A percentile compares a stretch with the other conserved stretches of the same genome.
Evolutionary conservation across 768 basidiomycete genomes (phyloP).

Genomic region (Psilocybe subaeruginosa): DNA sequence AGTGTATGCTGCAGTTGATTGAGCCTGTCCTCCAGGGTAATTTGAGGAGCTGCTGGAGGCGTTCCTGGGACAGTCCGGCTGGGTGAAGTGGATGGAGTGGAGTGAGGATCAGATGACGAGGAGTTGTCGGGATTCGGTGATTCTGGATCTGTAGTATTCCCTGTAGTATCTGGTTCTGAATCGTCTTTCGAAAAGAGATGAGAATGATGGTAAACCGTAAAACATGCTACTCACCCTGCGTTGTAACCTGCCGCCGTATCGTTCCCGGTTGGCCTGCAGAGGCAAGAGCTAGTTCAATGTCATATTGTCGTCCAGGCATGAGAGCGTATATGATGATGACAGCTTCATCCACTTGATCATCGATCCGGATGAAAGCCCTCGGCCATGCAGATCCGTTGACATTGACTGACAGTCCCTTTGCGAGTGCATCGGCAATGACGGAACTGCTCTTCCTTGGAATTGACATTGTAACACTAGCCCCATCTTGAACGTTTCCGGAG

Average conservation of each 20-base stretch:
- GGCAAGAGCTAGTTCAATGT: slow-evolving; percentile 81
- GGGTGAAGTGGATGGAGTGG: slow-evolving; percentile 45
- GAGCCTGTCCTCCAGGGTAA: slow-evolving; percentile 70
- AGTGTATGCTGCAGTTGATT: slow-evolving; percentile 69
- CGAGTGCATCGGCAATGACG: slow-evolving; percentile 67
- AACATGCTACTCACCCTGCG: slow-evolving; percentile 48
- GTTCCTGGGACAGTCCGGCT: slow-evolving; percentile 33
- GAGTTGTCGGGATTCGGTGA: slow-evolving; percentile 33
- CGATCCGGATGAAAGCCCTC: slow-evolving; percentile 75
- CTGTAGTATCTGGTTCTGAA: slow-evolving; percentile 33
- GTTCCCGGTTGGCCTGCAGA: slow-evolving; percentile 57
- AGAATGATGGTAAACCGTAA: slow-evolving; percentile 7
- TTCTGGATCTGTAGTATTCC: slow-evolving; percentile 37
- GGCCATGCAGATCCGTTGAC: slow-evolving; percentile 83
- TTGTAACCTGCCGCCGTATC: slow-evolving; percentile 63
- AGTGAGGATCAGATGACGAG: slow-evolving; percentile 34
- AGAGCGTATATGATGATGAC: slow-evolving; percentile 91
- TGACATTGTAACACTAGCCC: slow-evolving; percentile 5
- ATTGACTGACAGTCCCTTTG: slow-evolving; percentile 76
- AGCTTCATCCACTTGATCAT: slow-evolving; percentile 83
- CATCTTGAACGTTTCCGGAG: slow-evolving; percentile 13
- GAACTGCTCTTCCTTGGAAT: slow-evolving; percentile 26
- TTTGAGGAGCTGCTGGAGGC: slow-evolving; percentile 30
- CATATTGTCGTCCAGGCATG: slow-evolving; percentile 87
- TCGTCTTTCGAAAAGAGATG: slow-evolving; percentile 20